A percentile compares a stretch with the other conserved stretches of the same genome.
These are phyloP conservation scores for Eruca vesicaria DNA, from an alignment of 441 rosid species.

Conservation along the genomic window DNA sequence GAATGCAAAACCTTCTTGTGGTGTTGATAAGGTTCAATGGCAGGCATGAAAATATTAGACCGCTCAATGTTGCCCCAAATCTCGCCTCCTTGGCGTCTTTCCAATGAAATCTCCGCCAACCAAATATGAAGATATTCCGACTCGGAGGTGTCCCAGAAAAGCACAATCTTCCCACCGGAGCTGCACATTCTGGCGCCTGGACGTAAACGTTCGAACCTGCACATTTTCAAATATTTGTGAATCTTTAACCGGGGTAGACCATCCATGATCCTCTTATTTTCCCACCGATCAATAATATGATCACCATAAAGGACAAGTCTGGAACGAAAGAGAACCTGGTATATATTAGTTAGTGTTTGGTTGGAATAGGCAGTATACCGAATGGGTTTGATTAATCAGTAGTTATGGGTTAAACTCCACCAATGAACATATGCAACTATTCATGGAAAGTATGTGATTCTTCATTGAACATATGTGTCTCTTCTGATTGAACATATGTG, in stretches of 20 bases:
- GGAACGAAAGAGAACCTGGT: background rate
- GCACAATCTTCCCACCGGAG: conserved; percentile 8
- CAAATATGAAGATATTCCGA: background rate
- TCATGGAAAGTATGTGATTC: too few species aligned
- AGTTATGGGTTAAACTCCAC: too few species aligned
- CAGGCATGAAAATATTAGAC: background rate
- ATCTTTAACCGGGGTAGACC: background rate
- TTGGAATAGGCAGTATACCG: too few species aligned
- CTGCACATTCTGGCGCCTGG: conserved; percentile 1
- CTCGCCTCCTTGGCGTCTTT: conserved; percentile 13
- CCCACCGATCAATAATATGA: background rate
- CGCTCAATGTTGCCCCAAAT: conserved; percentile 2
- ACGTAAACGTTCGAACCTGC: background rate
- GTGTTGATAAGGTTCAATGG: background rate
- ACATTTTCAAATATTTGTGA: background rate
- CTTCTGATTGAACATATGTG: too few species aligned
- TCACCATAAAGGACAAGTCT: background rate
- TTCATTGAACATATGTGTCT: too few species aligned
- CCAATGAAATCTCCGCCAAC: conserved; percentile 8
- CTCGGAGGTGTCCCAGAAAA: conserved; percentile 1
- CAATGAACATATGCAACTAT: too few species aligned
- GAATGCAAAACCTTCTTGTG: background rate
- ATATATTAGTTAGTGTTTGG: too few species aligned
- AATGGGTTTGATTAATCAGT: too few species aligned
- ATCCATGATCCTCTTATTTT: background rate